Evolutionary conservation across 2,329 filamentous ascomycete species (phyloP), one percentile per base, ranked within the genome.

Genomic region (Ascochyta clinopodiicola): DNA sequence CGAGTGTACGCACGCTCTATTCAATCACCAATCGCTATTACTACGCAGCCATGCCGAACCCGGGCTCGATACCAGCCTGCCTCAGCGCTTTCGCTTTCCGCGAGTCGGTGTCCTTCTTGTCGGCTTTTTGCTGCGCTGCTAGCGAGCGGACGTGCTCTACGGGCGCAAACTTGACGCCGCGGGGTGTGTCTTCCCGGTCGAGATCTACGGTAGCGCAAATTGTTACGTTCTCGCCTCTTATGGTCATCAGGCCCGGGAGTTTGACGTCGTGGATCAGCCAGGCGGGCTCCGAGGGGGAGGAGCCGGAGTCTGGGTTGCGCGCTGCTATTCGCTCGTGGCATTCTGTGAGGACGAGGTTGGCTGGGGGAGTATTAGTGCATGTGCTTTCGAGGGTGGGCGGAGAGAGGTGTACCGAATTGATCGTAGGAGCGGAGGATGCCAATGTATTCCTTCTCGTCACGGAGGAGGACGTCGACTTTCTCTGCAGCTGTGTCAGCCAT

Each of bases 221-320:
- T 46, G 96, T 82, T n/a, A 99, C 95, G 75, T 99, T 99, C 80
- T 99, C 95, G 64, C 95, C 95, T 56, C 95, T 85, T 40, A 99
- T 91, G 32, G 98, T 85, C 79, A 95, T 98, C 60, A 96, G 87
- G 44, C 95, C 95, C 51, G 92, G 88, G 54, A 92, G 87, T 10
- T 87, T 82, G 57, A 96, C 85, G 74, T 99, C 95, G 57, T 92
- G 91, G 74, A 92, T 98, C 46, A 96, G 71, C 72, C 72, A 75
- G n/a, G 64, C 64, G 8, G 70, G 69, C 2, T 64, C 54, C 9
- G 64, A 62, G 15, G 65, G 58, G 24, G 68, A 63, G 29, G 62
- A 51, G 2, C 57, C 51, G 15, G 61, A 57, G 44, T 69, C 69
- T 49, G 72, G 71, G 50, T 84, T 78, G 73, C 85, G 72, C 15